Evolutionary conservation across 2,329 filamentous ascomycete species (phyloP).

Genomic region (Arthrobotrys pseudoclavata): DNA sequence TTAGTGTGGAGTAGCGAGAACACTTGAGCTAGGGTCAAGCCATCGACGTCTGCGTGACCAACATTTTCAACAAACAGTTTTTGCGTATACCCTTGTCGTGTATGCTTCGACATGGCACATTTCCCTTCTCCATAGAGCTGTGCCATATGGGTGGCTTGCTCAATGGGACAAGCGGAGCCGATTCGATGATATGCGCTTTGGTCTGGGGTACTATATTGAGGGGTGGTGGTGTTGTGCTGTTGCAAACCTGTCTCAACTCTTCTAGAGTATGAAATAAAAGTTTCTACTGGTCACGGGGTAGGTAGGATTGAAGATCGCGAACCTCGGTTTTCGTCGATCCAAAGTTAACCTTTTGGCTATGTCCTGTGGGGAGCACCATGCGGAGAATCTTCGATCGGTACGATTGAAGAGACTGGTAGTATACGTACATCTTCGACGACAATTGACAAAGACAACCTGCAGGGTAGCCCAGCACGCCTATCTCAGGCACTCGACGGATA

Average conservation of each 20-base stretch:
- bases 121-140: neutral
- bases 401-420: conserved; percentile 7
- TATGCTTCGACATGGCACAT: conserved; percentile 54
- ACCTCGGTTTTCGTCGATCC: conserved; percentile 36
- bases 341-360: neutral
- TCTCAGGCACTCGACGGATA: neutral
- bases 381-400: conserved; percentile 29
- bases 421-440: neutral
- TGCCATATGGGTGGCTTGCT: conserved; percentile 21
- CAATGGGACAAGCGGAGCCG: conserved; percentile 57
- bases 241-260: conserved; percentile 36
- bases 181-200: conserved; percentile 58
- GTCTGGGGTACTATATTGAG: conserved; percentile 27
- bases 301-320: conserved; percentile 48
- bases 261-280: conserved; percentile 20
- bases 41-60: conserved; percentile 56
- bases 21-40: conserved; percentile 3
- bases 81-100: conserved; percentile 47
- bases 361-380: neutral
- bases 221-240: conserved; percentile 41
- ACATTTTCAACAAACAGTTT: conserved; percentile 27
- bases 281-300: conserved; percentile 52
- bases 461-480: neutral
- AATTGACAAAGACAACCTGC: neutral
- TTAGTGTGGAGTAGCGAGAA: conserved; percentile 46